Evolutionary conservation across 2,329 filamentous ascomycete genomes (phyloP).

Genomic region (Exophiala calicioides): DNA sequence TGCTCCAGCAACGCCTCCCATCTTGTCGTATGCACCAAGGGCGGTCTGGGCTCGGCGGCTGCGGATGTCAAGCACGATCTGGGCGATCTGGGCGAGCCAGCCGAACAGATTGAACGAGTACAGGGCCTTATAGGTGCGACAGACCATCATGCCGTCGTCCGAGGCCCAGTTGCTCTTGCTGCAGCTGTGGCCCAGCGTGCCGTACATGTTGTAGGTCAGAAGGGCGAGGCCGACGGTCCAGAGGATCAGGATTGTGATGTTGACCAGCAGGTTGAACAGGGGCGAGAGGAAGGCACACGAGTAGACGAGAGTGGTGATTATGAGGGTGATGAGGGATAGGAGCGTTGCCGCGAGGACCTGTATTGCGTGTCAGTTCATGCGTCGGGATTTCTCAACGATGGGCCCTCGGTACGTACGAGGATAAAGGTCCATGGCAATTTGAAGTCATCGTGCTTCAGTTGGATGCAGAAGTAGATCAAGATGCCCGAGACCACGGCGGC

Average conservation of each 20-base stretch:
- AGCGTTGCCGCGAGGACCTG: constrained; percentile 56
- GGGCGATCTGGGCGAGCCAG: constrained; percentile 47
- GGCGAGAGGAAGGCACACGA: constrained; percentile 55
- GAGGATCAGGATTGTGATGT: constrained; percentile 50
- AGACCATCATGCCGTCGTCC: constrained; percentile 57
- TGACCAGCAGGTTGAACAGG: constrained; percentile 52
- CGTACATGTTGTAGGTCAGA: constrained; percentile 55
- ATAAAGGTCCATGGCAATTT: constrained; percentile 62
- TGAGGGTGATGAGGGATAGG: constrained; percentile 53
- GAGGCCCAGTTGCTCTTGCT: constrained; percentile 54
- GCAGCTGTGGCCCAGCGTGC: constrained; percentile 56
- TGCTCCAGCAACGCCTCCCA: constrained; percentile 44
- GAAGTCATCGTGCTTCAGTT: constrained; percentile 54
- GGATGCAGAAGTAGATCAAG: constrained; percentile 57
- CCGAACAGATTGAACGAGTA: constrained; percentile 58
- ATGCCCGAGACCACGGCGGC: constrained; percentile 57
- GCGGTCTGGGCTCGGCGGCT: constrained; percentile 48
- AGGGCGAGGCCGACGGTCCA: constrained; percentile 57
- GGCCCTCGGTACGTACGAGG: constrained; percentile 46
- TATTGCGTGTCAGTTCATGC: too few relatives aligned
- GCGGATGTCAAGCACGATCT: constrained; percentile 53
- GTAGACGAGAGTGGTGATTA: constrained; percentile 54
- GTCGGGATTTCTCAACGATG: neutral
- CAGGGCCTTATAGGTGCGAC: constrained; percentile 61
- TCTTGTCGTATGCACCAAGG: constrained; percentile 51